Evolutionary conservation across 371 early-diverging fungal species (phyloP).

Genomic region (Paraphysoderma sedebokerense): DNA sequence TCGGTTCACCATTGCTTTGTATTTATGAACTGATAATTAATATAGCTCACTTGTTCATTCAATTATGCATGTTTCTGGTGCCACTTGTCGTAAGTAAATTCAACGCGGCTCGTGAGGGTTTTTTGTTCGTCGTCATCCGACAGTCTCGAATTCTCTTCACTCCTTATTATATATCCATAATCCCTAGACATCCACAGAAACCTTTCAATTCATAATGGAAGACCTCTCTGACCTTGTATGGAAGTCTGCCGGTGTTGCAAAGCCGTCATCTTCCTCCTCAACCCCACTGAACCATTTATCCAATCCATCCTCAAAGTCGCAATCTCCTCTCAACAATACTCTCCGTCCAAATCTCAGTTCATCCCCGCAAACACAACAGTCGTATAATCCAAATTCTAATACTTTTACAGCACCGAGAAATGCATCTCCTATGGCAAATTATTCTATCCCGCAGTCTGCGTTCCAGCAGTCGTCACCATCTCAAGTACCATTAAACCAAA

Average conservation of each 20-base stretch:
- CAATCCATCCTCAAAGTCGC: neutral
- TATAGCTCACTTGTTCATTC: no score
- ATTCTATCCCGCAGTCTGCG: neutral
- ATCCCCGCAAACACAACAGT: neutral
- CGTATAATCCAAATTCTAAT: neutral
- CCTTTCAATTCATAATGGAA: neutral
- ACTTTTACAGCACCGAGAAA: neutral
- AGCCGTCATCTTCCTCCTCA: neutral
- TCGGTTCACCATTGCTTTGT: no score
- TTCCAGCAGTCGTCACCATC: conserved; percentile 9
- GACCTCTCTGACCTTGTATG: conserved; percentile 1
- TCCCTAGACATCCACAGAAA: no score
- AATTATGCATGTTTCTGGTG: no score
- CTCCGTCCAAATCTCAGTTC: neutral
- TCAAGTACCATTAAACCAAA: conserved; percentile 15
- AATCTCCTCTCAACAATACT: neutral
- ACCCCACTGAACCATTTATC: neutral
- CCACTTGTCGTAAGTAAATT: no score
- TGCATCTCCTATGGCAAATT: neutral
- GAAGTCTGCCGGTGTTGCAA: neutral
- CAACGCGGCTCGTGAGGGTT: no score
- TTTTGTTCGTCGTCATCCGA: no score
- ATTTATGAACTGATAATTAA: no score
- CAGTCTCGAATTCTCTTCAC: no score
- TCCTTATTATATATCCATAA: no score